Evolutionary conservation across 352 stramenopile genomes (phyloP), one percentile per base, ranked within the genome.

Genomic region (Globisporangium paroecandrum): DNA sequence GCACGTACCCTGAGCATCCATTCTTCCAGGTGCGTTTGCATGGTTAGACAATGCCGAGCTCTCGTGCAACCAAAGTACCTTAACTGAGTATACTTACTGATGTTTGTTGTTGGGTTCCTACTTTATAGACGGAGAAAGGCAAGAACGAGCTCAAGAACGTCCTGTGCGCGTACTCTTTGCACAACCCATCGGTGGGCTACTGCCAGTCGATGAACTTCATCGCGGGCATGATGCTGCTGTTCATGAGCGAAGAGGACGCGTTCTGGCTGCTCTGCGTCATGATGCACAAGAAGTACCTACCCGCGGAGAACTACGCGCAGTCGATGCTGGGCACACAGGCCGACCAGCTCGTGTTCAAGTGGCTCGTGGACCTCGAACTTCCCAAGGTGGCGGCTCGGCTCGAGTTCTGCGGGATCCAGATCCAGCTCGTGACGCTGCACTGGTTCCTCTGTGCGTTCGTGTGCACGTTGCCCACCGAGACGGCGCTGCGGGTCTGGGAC

Each of bases 391-490:
- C 72, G 3, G 71, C 55, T 2, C 56, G 64, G 10, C 71, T 87
- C 5, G 75, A 82, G 15, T 13, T 57, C 0, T 72, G 65, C 34
- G 80, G 80, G 3, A 82, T 89, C 43, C 78, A 86, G 55, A 78
- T 95, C 36, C 74, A 90, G 32, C 76, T 92, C 24, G 69, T 93
- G n/a, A 92, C 87, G n/a, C 70, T 92, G 2, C 85, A 94, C 54
- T 95, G 87, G 87, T 95, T 95, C 59, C 67, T 95, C 3, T 95
- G 87, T 65, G 73, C 85, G 1, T 95, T 95, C 77, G 75, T 94
- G 22, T 91, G 91, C 64, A 94, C 84, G 41, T 65, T 95, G 8
- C 81, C 82, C 2, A 85, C 90, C 7, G 82, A 91, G 60, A 88
- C 78, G 6, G 83, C 81, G 5, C 62, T 93, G 22, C 79, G 86